Conservation (phyloP, 345 rosid species). For the Rhizophora apiculata region DNA sequence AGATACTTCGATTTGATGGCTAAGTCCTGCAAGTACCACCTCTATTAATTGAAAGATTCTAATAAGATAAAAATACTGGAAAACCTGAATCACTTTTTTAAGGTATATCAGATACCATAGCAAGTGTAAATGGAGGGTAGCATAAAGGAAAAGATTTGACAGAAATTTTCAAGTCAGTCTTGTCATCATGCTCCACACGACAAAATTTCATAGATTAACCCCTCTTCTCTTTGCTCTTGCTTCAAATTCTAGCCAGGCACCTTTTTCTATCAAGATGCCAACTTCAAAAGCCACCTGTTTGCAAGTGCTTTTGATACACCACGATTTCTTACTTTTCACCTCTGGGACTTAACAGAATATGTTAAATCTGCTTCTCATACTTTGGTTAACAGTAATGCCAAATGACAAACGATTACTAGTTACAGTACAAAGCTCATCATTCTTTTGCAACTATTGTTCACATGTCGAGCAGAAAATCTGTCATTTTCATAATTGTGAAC, state of each 20-base stretch:
- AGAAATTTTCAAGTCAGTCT: too few species aligned
- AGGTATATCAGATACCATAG: neutral
- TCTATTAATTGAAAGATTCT: constrained; percentile 20
- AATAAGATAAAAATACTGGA: constrained; percentile 12
- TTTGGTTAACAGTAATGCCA: neutral
- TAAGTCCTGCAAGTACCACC: constrained; percentile 71
- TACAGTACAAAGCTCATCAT: neutral
- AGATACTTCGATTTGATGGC: constrained; percentile 59
- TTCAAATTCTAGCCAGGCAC: too few species aligned
- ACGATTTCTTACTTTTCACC: neutral
- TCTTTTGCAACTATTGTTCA: neutral
- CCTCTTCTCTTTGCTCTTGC: too few species aligned
- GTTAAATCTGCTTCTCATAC: neutral
- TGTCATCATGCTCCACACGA: too few species aligned
- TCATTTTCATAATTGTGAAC: too few species aligned
- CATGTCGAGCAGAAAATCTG: neutral
- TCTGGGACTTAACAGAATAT: neutral
- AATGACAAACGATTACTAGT: too few species aligned
- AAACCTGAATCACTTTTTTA: constrained; percentile 6
- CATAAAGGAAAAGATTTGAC: neutral
- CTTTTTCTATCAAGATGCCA: too few species aligned
- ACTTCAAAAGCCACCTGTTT: neutral
- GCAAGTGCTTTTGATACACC: neutral
- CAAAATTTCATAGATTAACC: too few species aligned
- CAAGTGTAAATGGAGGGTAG: neutral